These are phyloP conservation scores for Arabidopsis hybrid DNA, from an alignment of 441 rosid genomes.

Conservation along the genomic window DNA sequence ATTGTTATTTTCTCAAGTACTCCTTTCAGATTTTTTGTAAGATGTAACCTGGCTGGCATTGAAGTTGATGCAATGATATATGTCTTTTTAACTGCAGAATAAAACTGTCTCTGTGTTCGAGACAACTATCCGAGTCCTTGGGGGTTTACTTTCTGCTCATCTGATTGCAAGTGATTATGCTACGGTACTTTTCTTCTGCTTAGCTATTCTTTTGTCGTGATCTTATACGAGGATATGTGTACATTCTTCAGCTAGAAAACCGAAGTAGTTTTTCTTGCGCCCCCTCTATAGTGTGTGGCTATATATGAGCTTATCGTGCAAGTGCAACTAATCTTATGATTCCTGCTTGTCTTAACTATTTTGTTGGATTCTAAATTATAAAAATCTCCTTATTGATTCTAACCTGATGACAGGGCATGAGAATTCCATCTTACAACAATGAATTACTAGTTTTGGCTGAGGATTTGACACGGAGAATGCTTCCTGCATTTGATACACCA, in stretches of 20 bases:
- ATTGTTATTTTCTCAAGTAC: neutral
- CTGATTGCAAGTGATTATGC: slow-evolving; percentile 96
- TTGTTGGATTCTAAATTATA: neutral
- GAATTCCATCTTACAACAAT: slow-evolving; percentile 81
- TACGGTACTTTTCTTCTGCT: slow-evolving; percentile 61
- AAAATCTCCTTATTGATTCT: neutral
- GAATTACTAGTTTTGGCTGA: slow-evolving; percentile 84
- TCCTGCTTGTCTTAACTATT: neutral
- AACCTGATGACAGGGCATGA: slow-evolving; percentile 76
- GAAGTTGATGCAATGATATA: slow-evolving; percentile 13
- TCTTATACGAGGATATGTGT: neutral
- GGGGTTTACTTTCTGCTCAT: slow-evolving; percentile 98
- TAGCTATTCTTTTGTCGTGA: slow-evolving; percentile 26
- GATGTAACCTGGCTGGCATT: neutral
- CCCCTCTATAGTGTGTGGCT: too few species aligned
- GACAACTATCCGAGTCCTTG: slow-evolving; percentile 91
- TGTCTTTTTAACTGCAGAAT: slow-evolving; percentile 60
- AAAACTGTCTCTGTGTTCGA: slow-evolving; percentile 97
- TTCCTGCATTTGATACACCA: slow-evolving; percentile 99
- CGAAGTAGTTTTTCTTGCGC: neutral
- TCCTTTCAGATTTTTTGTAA: slow-evolving; percentile 8
- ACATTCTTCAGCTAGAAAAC: slow-evolving; percentile 10
- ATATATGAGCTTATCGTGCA: slow-evolving; percentile 1
- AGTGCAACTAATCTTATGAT: neutral
- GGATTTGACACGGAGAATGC: slow-evolving; percentile 83